These are phyloP conservation scores for Tilletia caries DNA, from an alignment of 1,284 basidiomycete genomes.

Conservation along the genomic window DNA sequence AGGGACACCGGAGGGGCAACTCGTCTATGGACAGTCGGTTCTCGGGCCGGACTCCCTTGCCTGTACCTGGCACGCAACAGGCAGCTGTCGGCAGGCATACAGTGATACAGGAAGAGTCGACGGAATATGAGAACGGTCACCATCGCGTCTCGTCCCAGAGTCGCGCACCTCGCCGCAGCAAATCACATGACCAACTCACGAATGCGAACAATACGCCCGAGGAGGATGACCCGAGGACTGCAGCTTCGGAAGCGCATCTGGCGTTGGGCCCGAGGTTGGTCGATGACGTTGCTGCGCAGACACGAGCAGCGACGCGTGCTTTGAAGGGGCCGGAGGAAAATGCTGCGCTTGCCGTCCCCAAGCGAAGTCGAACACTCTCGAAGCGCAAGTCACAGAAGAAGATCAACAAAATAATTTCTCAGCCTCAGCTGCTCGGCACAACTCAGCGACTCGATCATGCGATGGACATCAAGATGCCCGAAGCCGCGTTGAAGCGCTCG, in stretches of 20 bases:
- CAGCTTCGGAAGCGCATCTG: not conserved
- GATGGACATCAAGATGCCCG: conserved; percentile 20
- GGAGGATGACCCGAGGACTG: too few species aligned
- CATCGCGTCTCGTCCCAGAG: not conserved
- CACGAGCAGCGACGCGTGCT: conserved; percentile 38
- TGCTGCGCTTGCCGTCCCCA: conserved; percentile 20
- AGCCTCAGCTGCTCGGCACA: conserved; percentile 42
- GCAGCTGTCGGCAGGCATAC: not conserved
- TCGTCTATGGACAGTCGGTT: conserved; percentile 10
- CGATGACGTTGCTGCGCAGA: conserved; percentile 43
- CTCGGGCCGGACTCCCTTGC: not conserved
- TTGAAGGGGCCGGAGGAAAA: conserved; percentile 35
- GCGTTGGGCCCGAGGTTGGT: conserved; percentile 19
- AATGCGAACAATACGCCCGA: not conserved
- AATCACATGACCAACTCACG: not conserved
- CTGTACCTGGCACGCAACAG: not conserved
- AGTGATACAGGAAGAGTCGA: not conserved
- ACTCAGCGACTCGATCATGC: conserved; percentile 39
- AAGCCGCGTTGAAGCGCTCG: conserved; percentile 12
- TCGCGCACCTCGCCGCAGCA: not conserved
- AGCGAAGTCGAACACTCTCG: conserved; percentile 35
- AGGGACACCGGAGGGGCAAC: not conserved
- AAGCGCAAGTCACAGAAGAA: conserved; percentile 35
- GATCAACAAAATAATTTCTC: conserved; percentile 37
- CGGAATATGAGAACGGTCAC: not conserved